phyloP scores from a whole-genome alignment of 2,329 filamentous ascomycete species.

The Cladosporium sp. region DNA sequence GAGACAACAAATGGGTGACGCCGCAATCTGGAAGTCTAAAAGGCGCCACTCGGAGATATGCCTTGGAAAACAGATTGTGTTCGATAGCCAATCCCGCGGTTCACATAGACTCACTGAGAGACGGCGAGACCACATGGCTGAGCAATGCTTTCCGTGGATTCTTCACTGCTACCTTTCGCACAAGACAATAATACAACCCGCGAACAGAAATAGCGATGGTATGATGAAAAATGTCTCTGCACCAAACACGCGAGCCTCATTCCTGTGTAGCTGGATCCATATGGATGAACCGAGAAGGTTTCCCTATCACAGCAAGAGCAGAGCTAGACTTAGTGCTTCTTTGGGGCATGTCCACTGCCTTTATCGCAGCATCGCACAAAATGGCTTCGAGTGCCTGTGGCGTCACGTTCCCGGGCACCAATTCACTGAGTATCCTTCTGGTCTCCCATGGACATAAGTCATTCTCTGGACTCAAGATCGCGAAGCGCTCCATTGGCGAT shows the following conservation, averaged over 20 bases:
- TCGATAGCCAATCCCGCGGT: slow-evolving; percentile 57
- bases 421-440: neutral
- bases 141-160: slow-evolving; percentile 88
- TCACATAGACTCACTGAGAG: slow-evolving; percentile 53
- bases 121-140: slow-evolving; percentile 79
- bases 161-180: slow-evolving; percentile 24
- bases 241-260: too few relatives aligned
- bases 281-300: neutral
- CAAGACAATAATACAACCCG: neutral
- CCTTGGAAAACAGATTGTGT: slow-evolving; percentile 65
- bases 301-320: neutral
- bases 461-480: neutral
- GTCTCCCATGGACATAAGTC: neutral
- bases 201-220: too few relatives aligned
- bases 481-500: slow-evolving; percentile 8
- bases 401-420: neutral
- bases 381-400: neutral
- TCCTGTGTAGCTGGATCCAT: too few relatives aligned
- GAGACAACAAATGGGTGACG: slow-evolving; percentile 71
- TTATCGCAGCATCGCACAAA: neutral
- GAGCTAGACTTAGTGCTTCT: neutral
- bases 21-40: slow-evolving; percentile 77
- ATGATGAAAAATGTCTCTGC: too few relatives aligned
- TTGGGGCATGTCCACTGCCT: neutral
- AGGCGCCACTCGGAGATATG: slow-evolving; percentile 79